Conservation (phyloP, 2,329 filamentous ascomycete genomes). For the Grosmannia serpens region DNA sequence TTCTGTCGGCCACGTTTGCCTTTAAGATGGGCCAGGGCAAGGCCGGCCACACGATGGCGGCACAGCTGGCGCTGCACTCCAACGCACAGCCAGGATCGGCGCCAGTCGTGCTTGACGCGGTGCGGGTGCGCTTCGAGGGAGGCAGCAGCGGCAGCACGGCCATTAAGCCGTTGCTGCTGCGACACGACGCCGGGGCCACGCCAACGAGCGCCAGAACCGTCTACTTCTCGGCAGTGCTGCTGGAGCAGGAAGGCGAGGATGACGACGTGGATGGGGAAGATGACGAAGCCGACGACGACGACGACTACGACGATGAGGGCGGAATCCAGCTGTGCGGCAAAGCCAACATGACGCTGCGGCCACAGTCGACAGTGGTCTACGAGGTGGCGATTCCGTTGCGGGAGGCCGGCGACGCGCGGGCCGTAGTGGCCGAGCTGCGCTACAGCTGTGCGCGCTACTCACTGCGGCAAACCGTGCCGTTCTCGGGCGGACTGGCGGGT, state of each 20-base stretch:
- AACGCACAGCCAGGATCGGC: constrained; percentile 40
- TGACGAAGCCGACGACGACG: not conserved
- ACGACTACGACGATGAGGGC: too few relatives aligned
- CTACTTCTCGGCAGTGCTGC: not conserved
- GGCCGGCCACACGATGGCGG: constrained; percentile 46
- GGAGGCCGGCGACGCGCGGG: constrained; percentile 67
- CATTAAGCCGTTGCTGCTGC: constrained; percentile 42
- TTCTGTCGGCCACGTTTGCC: constrained; percentile 31
- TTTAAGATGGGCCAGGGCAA: constrained; percentile 48
- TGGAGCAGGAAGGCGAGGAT: constrained; percentile 14
- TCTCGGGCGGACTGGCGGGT: constrained; percentile 25
- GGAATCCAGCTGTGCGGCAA: constrained; percentile 10
- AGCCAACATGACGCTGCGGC: constrained; percentile 52
- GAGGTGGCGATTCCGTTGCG: constrained; percentile 63
- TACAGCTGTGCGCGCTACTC: constrained; percentile 56
- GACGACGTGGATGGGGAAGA: constrained; percentile 5
- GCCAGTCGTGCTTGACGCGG: constrained; percentile 37
- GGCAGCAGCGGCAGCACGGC: constrained; percentile 21
- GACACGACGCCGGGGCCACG: constrained; percentile 22
- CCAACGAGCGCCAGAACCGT: not conserved
- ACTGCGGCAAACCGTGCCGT: constrained; percentile 52
- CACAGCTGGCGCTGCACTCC: constrained; percentile 47
- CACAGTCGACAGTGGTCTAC: constrained; percentile 59
- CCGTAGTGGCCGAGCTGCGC: constrained; percentile 50
- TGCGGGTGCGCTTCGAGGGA: constrained; percentile 46